Evolutionary conservation across 2,329 filamentous ascomycete species (phyloP).

Genomic region (Arthroderma sp.): DNA sequence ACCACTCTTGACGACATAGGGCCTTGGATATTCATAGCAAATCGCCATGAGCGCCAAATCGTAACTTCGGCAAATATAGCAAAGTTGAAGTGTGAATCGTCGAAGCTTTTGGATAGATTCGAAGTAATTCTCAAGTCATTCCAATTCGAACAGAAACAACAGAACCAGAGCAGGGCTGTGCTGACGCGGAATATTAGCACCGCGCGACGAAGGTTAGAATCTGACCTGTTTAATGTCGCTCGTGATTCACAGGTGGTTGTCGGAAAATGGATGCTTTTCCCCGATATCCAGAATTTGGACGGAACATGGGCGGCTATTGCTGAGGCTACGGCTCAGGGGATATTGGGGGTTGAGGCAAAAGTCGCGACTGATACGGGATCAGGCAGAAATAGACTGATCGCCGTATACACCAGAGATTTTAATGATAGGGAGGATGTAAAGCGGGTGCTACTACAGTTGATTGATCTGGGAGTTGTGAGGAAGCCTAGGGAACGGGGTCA

Average conservation of each 20-base stretch:
- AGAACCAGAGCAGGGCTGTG: conserved; percentile 19
- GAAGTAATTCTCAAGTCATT: conserved; percentile 36
- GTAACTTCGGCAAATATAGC: conserved; percentile 30
- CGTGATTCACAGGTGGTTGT: conserved; percentile 42
- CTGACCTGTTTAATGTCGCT: conserved; percentile 49
- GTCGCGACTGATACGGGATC: conserved; percentile 45
- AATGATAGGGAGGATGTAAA: conserved; percentile 53
- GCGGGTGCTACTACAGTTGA: conserved; percentile 51
- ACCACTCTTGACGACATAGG: conserved; percentile 36
- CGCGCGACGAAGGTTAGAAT: conserved; percentile 32
- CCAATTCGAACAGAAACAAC: conserved; percentile 38
- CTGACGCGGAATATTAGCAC: conserved; percentile 28
- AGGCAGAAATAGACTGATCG: conserved; percentile 44
- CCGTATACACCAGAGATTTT: conserved; percentile 68
- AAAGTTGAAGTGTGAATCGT: conserved; percentile 41
- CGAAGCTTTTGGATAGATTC: conserved; percentile 40
- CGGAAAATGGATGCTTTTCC: conserved; percentile 45
- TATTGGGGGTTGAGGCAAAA: conserved; percentile 61
- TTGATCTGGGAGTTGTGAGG: conserved; percentile 46
- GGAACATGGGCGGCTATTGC: conserved; percentile 47
- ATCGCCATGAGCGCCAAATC: conserved; percentile 38
- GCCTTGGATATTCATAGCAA: conserved; percentile 62
- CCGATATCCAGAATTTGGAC: conserved; percentile 14
- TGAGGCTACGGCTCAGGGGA: conserved; percentile 51
- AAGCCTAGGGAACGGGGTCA: conserved; percentile 13